Evolutionary conservation across 192 early-diverging fungal species (phyloP).

Genomic region (Rhizoclosmatium globosum): DNA sequence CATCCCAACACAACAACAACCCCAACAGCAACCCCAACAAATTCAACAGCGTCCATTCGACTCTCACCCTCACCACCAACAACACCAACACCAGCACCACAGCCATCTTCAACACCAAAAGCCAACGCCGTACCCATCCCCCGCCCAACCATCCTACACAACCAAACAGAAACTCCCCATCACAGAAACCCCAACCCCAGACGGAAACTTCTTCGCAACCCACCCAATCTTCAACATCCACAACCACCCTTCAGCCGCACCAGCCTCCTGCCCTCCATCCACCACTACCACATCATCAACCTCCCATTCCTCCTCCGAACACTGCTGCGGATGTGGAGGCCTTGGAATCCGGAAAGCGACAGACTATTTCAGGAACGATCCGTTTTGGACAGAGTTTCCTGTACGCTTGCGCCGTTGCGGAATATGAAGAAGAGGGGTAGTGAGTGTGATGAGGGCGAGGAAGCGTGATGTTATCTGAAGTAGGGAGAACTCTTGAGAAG

Average conservation of each 20-base stretch:
- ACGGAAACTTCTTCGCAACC: background rate
- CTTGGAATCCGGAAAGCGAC: background rate
- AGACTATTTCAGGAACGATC: background rate
- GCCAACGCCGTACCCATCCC: background rate
- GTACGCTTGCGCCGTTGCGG: constrained; percentile 1
- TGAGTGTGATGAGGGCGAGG: no score
- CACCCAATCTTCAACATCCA: background rate
- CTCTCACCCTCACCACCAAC: no score
- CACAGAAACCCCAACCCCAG: no score
- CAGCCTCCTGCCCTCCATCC: background rate
- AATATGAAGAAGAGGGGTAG: background rate
- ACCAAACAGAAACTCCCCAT: background rate
- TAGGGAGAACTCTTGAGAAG: no score
- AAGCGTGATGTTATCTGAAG: no score
- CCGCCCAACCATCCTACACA: background rate
- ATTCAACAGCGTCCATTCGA: background rate
- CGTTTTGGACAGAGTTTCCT: constrained; percentile 12
- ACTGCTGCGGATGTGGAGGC: background rate
- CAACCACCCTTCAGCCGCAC: background rate
- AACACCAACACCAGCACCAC: background rate
- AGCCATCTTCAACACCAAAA: background rate
- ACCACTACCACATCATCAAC: background rate
- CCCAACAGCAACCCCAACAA: background rate
- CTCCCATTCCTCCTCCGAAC: background rate
- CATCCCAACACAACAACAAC: background rate